phyloP scores from a whole-genome alignment of 208 protist species.

The Novymonas esmeraldas region DNA sequence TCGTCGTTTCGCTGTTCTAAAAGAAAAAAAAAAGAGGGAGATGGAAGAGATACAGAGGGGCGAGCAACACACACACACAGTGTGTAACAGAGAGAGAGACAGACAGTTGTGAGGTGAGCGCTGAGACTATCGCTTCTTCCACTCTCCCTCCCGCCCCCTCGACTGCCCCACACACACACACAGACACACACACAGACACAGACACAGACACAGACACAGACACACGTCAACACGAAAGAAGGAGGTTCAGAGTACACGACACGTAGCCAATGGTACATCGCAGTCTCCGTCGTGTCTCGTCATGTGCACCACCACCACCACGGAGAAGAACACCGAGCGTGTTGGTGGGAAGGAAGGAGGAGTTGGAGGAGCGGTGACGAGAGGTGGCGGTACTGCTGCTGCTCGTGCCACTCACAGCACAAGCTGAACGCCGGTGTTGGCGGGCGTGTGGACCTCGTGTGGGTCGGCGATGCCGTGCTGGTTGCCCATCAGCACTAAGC shows the following conservation, averaged over 20 bases:
- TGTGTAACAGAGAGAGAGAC: not conserved
- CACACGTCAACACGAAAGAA: not conserved
- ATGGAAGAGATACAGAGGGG: not conserved
- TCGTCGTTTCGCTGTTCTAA: not conserved
- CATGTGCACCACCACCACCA: too few relatives aligned
- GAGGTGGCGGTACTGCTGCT: too few relatives aligned
- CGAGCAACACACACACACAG: not conserved
- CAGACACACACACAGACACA: not conserved
- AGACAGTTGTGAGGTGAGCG: too few relatives aligned
- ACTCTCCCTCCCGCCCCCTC: too few relatives aligned
- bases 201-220: not conserved
- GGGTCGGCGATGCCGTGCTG: conserved; percentile 35
- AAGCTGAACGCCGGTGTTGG: conserved; percentile 19
- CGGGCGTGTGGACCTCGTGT: conserved; percentile 12
- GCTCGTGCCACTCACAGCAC: conserved; percentile 27
- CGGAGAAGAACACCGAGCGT: too few relatives aligned
- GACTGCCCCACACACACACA: not conserved
- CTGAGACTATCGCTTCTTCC: too few relatives aligned
- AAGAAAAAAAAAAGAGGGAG: conserved; percentile 4
- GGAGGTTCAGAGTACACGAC: too few relatives aligned
- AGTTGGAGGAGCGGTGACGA: not conserved
- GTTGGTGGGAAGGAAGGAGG: not conserved
- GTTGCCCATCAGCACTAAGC: conserved; percentile 76
- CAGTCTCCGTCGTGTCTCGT: too few relatives aligned
- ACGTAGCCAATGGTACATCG: too few relatives aligned